Evolutionary conservation across 139 green algal species (phyloP), one percentile per base, ranked within the genome.

Genomic region (Closterium sp.): DNA sequence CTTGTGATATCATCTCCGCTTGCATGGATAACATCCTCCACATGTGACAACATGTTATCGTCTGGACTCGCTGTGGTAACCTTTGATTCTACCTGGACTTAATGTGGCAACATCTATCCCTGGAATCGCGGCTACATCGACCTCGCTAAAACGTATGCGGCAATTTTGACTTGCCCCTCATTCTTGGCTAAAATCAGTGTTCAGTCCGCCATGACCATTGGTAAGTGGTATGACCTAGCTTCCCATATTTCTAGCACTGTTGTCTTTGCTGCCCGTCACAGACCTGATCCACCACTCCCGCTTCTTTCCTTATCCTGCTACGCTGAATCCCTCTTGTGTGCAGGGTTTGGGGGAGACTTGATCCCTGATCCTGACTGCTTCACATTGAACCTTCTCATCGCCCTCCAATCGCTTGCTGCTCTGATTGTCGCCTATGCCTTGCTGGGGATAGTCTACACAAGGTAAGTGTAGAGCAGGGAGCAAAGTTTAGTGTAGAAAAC

Each of bases 301-400:
- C 5, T 76, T 0, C 25, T 28, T 76, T 28, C 55, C 55, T 76
- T 76, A n/a, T n/a, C 55, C 55, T 76, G 55, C 55, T 76, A 76
- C 16, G 55, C 55, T 76, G 55, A 76, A 76, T 76, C 16, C 12
- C 25, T 76, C 10, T 28, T 76, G 55, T 76, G 12, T 86, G 83
- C 36, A 93, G 90, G 90, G 21, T 93, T 91, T 93, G 90, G 90
- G 33, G 90, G 90, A 32, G 90, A 93, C 4, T 25, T 93, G 33
- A 92, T 89, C 10, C 90, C 90, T n/a, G 30, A 92, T 34, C 90
- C 90, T 25, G 25, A 89, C 87, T 92, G 90, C 35, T 31, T 89
- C 88, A 35, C 33, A 33, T 85, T 85, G 36, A 93, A 93, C 87
- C 33, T 88, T 16, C 21, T 83, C 21, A 34, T 93, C 16, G 30